Base-by-base conservation (phyloP, 176 grass and related monocot genomes). In the Hyparrhenia diplandra region DNA sequence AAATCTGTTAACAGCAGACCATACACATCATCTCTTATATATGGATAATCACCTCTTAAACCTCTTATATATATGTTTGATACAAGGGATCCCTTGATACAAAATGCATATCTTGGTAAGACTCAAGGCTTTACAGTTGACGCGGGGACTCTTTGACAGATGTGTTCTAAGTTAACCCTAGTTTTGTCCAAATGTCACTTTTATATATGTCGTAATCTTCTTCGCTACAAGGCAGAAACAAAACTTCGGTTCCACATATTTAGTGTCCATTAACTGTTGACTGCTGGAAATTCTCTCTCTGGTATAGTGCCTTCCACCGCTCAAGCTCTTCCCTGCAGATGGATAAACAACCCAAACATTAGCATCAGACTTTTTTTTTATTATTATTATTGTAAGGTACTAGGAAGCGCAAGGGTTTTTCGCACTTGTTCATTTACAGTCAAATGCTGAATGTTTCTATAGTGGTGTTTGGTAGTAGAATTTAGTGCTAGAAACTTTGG, bases 291-390 rank as follows among this genome's bases (percentile, higher is more conserved):
- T 91, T 66, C 79, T 95, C 90, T 74, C 86, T 93, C 74, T 91
- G 90, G 70, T 93, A 91, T 32, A 99, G 43, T 21, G 83, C 71
- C 66, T 93, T 99, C 96, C 90, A 90, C 32, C 93, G 84, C 67
- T 95, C 90, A 27, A 99, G 77, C 79, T 99, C 96, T 74, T 95
- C 96, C 85, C 96, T 99, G 90, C 58, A 86, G 21, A 85, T 67
- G 21, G 66, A 74, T 14, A 64, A n/a, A n/a, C 57, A 73, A 24
- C 20, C 23, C 57, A 85, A 52, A 76, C 34, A 71, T 74, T 24
- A 37, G 21, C 27, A 67, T 85, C 9, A 59, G 5, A n/a, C 12
- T 13, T 27, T 52, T 67, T n/a, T 25, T 57, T 23, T 25, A 29
- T 8, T 13, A 2, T n/a, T n/a, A n/a, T n/a, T n/a, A n/a, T n/a